Evolutionary conservation across 495 filamentous ascomycete genomes (phyloP).

Genomic region (Glarea lozoyensis): DNA sequence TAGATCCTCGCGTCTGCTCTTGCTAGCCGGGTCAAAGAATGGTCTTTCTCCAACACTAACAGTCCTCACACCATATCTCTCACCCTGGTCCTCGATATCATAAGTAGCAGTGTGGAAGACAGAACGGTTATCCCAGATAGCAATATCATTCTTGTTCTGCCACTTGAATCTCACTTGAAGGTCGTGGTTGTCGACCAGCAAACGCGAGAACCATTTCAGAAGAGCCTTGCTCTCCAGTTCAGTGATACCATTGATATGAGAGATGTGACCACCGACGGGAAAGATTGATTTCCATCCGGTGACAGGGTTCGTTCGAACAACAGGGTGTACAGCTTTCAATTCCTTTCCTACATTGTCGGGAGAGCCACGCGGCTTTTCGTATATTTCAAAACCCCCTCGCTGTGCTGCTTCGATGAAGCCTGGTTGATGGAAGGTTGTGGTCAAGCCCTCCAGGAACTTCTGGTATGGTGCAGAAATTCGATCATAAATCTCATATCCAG

Average conservation of each 20-base stretch:
- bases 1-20: conserved; percentile 49
- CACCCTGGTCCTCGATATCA: conserved; percentile 53
- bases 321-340: conserved; percentile 57
- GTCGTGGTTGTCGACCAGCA: conserved; percentile 72
- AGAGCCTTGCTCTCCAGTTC: conserved; percentile 56
- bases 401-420: conserved; percentile 49
- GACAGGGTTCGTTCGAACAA: conserved; percentile 74
- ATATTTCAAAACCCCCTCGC: conserved; percentile 46
- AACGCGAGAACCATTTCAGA: conserved; percentile 49
- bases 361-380: conserved; percentile 45
- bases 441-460: conserved; percentile 58
- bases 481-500: conserved; percentile 73
- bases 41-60: conserved; percentile 63
- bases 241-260: conserved; percentile 56
- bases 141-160: conserved; percentile 51
- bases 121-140: conserved; percentile 75
- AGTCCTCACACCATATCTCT: conserved; percentile 50
- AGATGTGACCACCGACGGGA: conserved; percentile 52
- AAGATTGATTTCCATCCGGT: conserved; percentile 73
- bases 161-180: conserved; percentile 64
- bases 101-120: conserved; percentile 64
- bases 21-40: conserved; percentile 55
- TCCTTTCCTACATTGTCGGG: conserved; percentile 60
- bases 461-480: conserved; percentile 57
- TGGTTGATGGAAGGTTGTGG: conserved; percentile 55